Percentiles rank a stretch among this genome's conserved stretches.
Conservation (phyloP, 2,329 filamentous ascomycete genomes). For the Phyllosticta paracitricarpa region DNA sequence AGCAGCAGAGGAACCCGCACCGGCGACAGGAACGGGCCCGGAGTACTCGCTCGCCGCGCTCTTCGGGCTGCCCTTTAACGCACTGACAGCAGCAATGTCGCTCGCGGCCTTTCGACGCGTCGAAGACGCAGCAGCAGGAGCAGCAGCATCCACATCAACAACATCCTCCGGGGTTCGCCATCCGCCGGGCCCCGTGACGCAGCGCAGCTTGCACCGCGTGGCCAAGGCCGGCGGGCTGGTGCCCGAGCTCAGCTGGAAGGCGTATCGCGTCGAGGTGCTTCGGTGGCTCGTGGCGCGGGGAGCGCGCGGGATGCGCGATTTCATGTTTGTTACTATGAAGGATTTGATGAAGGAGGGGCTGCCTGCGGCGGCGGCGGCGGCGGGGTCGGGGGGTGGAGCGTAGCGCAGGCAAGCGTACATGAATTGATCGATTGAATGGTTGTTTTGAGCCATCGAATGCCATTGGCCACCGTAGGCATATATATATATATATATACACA, state of each 20-base stretch:
- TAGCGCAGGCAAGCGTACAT: background rate
- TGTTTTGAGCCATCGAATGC: too few relatives aligned
- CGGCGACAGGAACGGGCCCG: constrained; percentile 34
- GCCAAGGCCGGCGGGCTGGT: constrained; percentile 49
- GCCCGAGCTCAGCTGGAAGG: constrained; percentile 45
- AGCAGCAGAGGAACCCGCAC: constrained; percentile 10
- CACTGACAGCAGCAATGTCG: constrained; percentile 35
- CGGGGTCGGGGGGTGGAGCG: background rate
- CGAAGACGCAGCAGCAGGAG: constrained; percentile 40
- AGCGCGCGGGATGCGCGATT: constrained; percentile 53
- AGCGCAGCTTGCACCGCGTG: constrained; percentile 27
- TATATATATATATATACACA: too few relatives aligned
- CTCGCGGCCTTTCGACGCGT: constrained; percentile 38
- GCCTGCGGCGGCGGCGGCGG: background rate
- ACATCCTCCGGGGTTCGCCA: background rate
- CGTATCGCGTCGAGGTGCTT: constrained; percentile 65
- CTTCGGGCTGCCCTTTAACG: constrained; percentile 40
- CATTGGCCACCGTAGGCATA: too few relatives aligned
- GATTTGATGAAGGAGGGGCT: constrained; percentile 7
- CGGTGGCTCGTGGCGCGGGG: constrained; percentile 55
- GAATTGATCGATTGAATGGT: too few relatives aligned
- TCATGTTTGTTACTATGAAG: constrained; percentile 74
- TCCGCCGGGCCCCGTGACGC: constrained; percentile 19
- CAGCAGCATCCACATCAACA: constrained; percentile 43
- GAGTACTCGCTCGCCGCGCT: constrained; percentile 29